Base-by-base conservation (phyloP, 345 rosid genomes). In the Rhodamnia rubescens region DNA sequence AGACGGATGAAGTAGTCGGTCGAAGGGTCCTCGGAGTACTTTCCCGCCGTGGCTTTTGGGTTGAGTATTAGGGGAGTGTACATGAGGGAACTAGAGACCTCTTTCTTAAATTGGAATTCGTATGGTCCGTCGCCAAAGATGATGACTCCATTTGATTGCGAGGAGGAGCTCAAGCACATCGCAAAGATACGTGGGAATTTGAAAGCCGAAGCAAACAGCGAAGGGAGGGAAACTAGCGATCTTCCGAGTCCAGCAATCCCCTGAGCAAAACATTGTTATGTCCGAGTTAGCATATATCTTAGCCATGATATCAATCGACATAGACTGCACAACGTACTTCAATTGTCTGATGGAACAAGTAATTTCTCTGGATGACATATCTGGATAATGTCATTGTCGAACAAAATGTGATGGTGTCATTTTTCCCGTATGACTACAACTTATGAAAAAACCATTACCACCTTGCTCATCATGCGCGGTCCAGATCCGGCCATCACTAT, bases 1-100 rank as follows among this genome's bases (percentile, higher is more conserved):
- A 91, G 89, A 53, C 83, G 87, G 26, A 91, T 90, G 90, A 89
- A 90, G 85, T 89, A 91, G 7, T 92, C 93, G 11, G 90, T n/a
- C 3, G 92, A 90, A 12, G 91, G 74, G 0, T 87, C 92, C 26
- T 8, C 18, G 22, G 83, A 87, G 53, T 8, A 83, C 1, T 53
- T 29, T 7, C 81, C 52, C 0, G 87, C 86, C 8, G 90, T 88
- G 64, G 88, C 89, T 2, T 87, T 89, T 5, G 89, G 92, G 64
- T 92, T 91, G 26, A 85, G 85, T 15, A 89, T 75, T 20, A 92
- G 61, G 27, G 92, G 90, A 22, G 92, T 92, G 92, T 88, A 91
- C 24, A 53, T 85, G 26, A 91, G 89, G 53, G 89, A 89, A 24
- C 80, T 26, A 5, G 93, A 91, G 82, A 87, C 89, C 42, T 88